Evolutionary conservation across 352 stramenopile genomes (phyloP).

Genomic region (Chrysophaeum taylorii): DNA sequence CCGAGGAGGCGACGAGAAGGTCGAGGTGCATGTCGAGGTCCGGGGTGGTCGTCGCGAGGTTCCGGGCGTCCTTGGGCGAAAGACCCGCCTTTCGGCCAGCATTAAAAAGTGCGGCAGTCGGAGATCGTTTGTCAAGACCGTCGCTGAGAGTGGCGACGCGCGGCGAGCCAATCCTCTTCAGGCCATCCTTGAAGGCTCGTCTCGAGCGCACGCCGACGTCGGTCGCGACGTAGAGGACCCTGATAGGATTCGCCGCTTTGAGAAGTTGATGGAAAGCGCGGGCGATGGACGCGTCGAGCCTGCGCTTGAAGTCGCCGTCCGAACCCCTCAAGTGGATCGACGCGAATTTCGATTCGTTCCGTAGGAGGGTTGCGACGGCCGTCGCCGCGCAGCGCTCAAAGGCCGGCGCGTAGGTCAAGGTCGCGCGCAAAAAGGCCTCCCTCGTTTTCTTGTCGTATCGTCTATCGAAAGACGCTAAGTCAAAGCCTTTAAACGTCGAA

Average conservation of each 20-base stretch:
- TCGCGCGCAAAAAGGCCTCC: background rate
- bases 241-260: too few species aligned
- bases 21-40: slow-evolving; percentile 10
- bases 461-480: too few species aligned
- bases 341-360: background rate
- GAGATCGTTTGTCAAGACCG: too few species aligned
- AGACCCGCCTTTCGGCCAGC: too few species aligned
- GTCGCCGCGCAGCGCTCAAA: background rate
- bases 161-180: too few species aligned
- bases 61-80: background rate
- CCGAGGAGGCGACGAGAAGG: background rate
- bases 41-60: background rate
- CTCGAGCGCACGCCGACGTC: too few species aligned
- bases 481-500: slow-evolving; percentile 9
- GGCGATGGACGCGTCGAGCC: background rate
- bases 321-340: background rate
- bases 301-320: background rate
- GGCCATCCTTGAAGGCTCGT: too few species aligned
- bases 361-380: background rate
- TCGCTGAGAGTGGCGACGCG: too few species aligned
- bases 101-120: too few species aligned
- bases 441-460: too few species aligned
- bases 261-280: background rate
- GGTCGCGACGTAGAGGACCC: too few species aligned
- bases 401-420: background rate